A percentile compares a stretch with the other conserved stretches of the same genome.
Evolutionary conservation across 73 alveolate species (phyloP).

Genomic region (Paramecium tetraurelia): DNA sequence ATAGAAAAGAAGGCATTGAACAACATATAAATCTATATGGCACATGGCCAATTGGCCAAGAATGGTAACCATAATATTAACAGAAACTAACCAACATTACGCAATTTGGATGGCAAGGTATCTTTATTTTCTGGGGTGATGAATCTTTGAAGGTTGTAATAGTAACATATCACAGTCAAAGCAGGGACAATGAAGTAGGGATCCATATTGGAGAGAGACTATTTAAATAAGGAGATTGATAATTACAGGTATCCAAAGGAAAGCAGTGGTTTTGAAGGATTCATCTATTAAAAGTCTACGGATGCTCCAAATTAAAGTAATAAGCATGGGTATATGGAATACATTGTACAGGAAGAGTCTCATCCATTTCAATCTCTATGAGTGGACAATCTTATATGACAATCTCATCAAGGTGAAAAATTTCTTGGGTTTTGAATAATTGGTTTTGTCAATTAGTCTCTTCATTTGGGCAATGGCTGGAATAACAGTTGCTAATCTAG

Average conservation of each 20-base stretch:
- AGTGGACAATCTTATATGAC: background rate
- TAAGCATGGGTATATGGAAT: constrained; percentile 45
- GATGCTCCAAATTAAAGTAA: constrained; percentile 62
- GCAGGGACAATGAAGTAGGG: constrained; percentile 49
- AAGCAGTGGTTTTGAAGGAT: constrained; percentile 54
- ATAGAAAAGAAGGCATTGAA: constrained; percentile 49
- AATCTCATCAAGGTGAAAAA: background rate
- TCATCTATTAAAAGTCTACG: constrained; percentile 60
- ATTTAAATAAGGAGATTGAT: background rate
- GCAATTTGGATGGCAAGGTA: constrained; percentile 49
- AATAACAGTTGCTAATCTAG: constrained; percentile 59
- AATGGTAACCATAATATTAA: constrained; percentile 60
- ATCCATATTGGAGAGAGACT: constrained; percentile 13
- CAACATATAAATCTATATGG: constrained; percentile 41
- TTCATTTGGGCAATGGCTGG: constrained; percentile 50
- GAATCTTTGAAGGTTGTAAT: constrained; percentile 49
- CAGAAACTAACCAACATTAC: constrained; percentile 53
- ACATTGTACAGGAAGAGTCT: constrained; percentile 57
- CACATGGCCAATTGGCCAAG: constrained; percentile 63
- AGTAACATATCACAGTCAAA: constrained; percentile 48
- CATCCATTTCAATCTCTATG: constrained; percentile 52
- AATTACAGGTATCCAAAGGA: constrained; percentile 57
- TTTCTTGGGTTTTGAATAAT: background rate
- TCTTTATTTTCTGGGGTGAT: constrained; percentile 56
- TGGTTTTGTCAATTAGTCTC: background rate